phyloP scores from a whole-genome alignment of 305 asterid species.

The Andrographis paniculata region DNA sequence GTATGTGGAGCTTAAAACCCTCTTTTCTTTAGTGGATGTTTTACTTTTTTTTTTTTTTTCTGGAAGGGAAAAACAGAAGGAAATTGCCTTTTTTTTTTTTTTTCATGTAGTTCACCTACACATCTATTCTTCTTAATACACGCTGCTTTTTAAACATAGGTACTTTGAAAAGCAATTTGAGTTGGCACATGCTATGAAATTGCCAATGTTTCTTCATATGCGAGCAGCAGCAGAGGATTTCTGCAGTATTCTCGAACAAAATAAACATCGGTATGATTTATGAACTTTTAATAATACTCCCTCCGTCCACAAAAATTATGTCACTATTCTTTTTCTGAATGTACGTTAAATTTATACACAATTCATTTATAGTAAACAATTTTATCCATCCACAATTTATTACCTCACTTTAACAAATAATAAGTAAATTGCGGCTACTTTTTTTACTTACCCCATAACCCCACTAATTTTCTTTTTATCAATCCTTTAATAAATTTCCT shows the following conservation, averaged over 20 bases:
- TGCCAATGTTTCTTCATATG: constrained; percentile 99
- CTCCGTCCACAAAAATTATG: too few species aligned
- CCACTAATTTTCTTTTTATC: too few species aligned
- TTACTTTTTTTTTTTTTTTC: neutral
- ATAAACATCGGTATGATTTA: constrained; percentile 49
- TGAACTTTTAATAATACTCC: neutral
- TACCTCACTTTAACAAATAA: too few species aligned
- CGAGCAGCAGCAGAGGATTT: constrained; percentile 94
- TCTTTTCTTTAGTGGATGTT: neutral
- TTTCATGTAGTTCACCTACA: neutral
- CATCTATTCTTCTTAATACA: neutral
- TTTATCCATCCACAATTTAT: too few species aligned
- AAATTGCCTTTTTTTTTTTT: neutral
- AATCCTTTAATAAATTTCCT: too few species aligned
- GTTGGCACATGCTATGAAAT: constrained; percentile 64
- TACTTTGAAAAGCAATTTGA: constrained; percentile 94
- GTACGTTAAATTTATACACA: too few species aligned
- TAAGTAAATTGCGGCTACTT: too few species aligned
- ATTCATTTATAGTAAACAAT: too few species aligned
- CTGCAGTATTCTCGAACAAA: constrained; percentile 58
- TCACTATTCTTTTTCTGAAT: too few species aligned
- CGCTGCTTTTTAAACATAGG: constrained; percentile 29
- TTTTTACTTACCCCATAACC: too few species aligned
- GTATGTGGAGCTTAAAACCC: constrained; percentile 37
- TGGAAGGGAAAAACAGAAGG: too few species aligned